Evolutionary conservation across 2,329 filamentous ascomycete genomes (phyloP), one percentile per base, ranked within the genome.

Genomic region (Drechslerella coelobrocha): DNA sequence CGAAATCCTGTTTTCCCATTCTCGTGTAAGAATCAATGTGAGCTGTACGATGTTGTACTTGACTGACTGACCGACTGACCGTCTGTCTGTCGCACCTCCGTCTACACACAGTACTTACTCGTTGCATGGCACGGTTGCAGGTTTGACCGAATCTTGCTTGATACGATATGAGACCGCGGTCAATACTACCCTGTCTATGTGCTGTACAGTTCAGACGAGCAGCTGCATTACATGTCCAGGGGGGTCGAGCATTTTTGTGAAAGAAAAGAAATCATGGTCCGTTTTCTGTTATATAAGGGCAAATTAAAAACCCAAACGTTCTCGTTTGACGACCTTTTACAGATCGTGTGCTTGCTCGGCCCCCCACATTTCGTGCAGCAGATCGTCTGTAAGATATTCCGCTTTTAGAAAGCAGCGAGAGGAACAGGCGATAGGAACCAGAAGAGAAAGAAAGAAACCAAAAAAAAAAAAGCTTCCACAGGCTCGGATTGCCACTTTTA

Each of bases 321-420:
- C n/a, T n/a, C n/a, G n/a, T n/a, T n/a, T 31, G 29, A 6, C 29
- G 29, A 31, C 29, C 12, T 31, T 45, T 21, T n/a, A 23, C 21
- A n/a, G n/a, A 51, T 27, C 24, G n/a, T 23, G 24, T 39, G 29
- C 23, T 24, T 9, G 45, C 6, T 31, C 41, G 55, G 39, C 56
- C 61, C 57, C 65, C 65, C 57, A 69, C 65, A 47, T 53, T 56
- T 57, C 17, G 37, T 69, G 65, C 57, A 69, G 43, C 65, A 45
- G 65, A 69, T 69, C 65, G 51, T 57, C 65, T 51, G 65, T 57
- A 47, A 51, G 48, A 69, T 61, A 62, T 62, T 62, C 65, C 65
- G 65, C 61, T 61, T 69, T 62, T 47, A 59, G 65, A 61, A 56
- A 45, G 47, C 56, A 59, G 52, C 27, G n/a, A 45, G 12, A 27